Percentiles rank a stretch among this genome's conserved stretches.
Evolutionary conservation across 257 asterid species (phyloP).

Genomic region (Perilla frutescens): DNA sequence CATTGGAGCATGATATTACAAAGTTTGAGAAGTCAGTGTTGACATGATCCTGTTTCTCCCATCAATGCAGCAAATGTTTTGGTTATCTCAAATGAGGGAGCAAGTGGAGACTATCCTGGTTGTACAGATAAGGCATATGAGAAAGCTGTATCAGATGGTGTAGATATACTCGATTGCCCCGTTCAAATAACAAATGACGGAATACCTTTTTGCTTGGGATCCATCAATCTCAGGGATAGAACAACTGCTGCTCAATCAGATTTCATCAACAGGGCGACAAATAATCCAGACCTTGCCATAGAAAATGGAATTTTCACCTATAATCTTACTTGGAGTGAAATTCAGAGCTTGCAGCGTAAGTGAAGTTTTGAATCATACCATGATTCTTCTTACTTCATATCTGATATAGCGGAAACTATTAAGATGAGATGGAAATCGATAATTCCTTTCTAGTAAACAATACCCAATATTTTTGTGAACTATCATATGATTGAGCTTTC

Average conservation of each 20-base stretch:
- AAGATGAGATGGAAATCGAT: too few relatives aligned
- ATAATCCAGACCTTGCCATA: constrained; percentile 54
- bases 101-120: constrained; percentile 86
- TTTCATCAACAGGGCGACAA: constrained; percentile 42
- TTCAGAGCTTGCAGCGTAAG: constrained; percentile 65
- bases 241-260: constrained; percentile 47
- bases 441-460: too few relatives aligned
- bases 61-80: constrained; percentile 52
- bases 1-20: constrained; percentile 1
- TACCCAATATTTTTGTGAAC: neutral
- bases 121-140: constrained; percentile 70
- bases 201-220: constrained; percentile 76
- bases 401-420: too few relatives aligned
- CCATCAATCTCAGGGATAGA: constrained; percentile 64
- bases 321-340: constrained; percentile 71
- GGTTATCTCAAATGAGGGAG: constrained; percentile 79
- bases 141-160: constrained; percentile 75
- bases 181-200: constrained; percentile 77
- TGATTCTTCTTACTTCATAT: neutral
- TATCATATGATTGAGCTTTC: neutral
- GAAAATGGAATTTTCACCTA: constrained; percentile 59
- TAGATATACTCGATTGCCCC: constrained; percentile 78
- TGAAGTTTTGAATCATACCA: constrained; percentile 26
- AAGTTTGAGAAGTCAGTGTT: neutral
- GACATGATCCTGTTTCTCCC: constrained; percentile 25